Percentiles rank a stretch among this genome's conserved stretches.
Conservation (phyloP, 78 protist species). For the Tieghemostelium lacteum region DNA sequence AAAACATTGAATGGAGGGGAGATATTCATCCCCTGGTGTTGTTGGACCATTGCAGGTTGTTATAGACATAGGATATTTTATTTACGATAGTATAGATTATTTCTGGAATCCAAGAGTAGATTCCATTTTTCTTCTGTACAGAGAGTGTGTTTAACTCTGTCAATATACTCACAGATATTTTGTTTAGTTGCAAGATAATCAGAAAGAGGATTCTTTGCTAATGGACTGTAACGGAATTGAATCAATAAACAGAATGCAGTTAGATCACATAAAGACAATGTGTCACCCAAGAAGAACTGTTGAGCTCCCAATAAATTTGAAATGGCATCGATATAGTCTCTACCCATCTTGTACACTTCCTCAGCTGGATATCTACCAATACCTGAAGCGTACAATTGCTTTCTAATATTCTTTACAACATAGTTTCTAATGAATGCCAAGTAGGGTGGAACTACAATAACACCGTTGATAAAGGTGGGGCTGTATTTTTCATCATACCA, state of each 20-base stretch:
- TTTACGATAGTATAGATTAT: too few relatives aligned
- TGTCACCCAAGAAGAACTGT: background rate
- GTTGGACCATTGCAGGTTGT: too few relatives aligned
- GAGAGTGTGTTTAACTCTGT: too few relatives aligned
- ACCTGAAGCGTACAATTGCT: background rate
- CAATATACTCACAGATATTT: too few relatives aligned
- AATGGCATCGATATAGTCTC: background rate
- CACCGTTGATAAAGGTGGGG: background rate
- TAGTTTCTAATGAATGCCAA: background rate
- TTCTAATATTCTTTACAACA: background rate
- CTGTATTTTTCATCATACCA: background rate
- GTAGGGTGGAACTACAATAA: background rate
- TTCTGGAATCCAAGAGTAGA: too few relatives aligned
- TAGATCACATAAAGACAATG: background rate
- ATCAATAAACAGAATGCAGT: background rate
- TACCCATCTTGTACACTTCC: background rate
- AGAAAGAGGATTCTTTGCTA: too few relatives aligned
- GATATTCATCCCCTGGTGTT: too few relatives aligned
- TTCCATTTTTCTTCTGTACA: too few relatives aligned
- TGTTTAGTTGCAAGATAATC: too few relatives aligned
- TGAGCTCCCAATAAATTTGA: background rate
- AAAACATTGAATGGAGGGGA: too few relatives aligned
- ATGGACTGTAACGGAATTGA: too few relatives aligned
- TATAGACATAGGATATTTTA: too few relatives aligned
- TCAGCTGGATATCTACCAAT: background rate